Base-by-base conservation (phyloP, 805 yeast species). In the Starmera dryadoides region DNA sequence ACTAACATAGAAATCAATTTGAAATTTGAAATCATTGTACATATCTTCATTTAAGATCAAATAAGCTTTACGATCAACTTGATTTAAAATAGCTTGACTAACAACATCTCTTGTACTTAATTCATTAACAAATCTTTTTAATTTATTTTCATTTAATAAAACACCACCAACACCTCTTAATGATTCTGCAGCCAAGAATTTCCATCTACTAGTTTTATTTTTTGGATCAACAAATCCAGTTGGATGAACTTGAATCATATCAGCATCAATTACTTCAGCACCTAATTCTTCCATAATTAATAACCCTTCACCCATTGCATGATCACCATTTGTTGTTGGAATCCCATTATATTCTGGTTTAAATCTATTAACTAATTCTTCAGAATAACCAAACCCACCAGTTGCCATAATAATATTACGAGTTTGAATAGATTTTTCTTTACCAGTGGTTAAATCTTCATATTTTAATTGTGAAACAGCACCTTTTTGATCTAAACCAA, bases 271-370 rank as follows among this genome's bases (percentile, higher is more conserved):
- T 43, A 75, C 56, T 8, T 66, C 60, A 7, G 76, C 81, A 30
- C 71, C 71, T 30, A 69, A 49, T 16, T 60, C 65, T 22, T 58
- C 62, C n/a, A 75, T 62, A n/a, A 76, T 52, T 22, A 60, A 57
- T 34, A 72, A 78, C 4, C 82, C 81, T 50, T 77, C 82, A 16
- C 84, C 84, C 1, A 76, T 61, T 2, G 81, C 75, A 47, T 68
- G 73, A 20, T 56, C 57, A 21, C 79, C 77, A 52, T 77, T 77
- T 1, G 82, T 75, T 35, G 78, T 73, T 22, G 84, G 79, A 20
- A 71, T 51, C 6, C 58, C 44, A 0, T 61, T 41, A 30, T 72
- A 50, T 31, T 73, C 71, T 7, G 79, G 79, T 26, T 76, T 64
- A 44, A 63, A 69, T 41, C 65, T 56, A 18, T 56, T 46, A 17